Evolutionary conservation across 2,329 filamentous ascomycete genomes (phyloP).

Genomic region (Diaporthe velutina): DNA sequence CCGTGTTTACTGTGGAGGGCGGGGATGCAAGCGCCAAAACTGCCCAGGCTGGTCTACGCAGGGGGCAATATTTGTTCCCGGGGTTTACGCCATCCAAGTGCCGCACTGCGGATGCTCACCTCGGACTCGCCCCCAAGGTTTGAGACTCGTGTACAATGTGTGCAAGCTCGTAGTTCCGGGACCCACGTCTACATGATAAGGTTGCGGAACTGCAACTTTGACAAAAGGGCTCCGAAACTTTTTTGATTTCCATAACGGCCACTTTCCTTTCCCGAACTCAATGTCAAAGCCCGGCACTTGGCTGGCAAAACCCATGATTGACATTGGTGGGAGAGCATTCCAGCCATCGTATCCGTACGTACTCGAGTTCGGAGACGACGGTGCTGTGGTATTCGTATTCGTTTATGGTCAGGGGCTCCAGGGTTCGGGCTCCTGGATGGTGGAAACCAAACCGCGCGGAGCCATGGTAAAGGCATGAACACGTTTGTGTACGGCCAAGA

Average conservation of each 20-base stretch:
- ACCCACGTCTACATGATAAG: neutral
- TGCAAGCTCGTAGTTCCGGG: neutral
- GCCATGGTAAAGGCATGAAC: neutral
- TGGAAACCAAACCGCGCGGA: neutral
- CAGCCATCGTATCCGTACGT: neutral
- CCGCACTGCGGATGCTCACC: too few relatives aligned
- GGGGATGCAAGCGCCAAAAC: neutral
- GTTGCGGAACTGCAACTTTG: neutral
- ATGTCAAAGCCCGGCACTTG: neutral
- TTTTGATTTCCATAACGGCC: neutral
- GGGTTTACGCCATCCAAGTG: neutral
- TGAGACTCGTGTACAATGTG: too few relatives aligned
- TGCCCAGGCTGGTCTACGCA: neutral
- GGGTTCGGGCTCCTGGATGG: neutral
- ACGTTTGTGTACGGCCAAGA: neutral
- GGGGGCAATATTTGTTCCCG: neutral
- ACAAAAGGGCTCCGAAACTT: neutral
- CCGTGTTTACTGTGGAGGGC: neutral
- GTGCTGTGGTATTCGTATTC: conserved; percentile 8
- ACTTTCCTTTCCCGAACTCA: neutral
- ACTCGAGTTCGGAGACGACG: neutral
- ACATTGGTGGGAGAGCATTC: too few relatives aligned
- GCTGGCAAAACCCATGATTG: neutral
- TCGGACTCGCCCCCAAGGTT: neutral
- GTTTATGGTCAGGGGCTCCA: neutral